A percentile compares a stretch with the other conserved stretches of the same genome.
Conservation (phyloP, 306 rosid genomes). For the Gastrolobium villosum region DNA sequence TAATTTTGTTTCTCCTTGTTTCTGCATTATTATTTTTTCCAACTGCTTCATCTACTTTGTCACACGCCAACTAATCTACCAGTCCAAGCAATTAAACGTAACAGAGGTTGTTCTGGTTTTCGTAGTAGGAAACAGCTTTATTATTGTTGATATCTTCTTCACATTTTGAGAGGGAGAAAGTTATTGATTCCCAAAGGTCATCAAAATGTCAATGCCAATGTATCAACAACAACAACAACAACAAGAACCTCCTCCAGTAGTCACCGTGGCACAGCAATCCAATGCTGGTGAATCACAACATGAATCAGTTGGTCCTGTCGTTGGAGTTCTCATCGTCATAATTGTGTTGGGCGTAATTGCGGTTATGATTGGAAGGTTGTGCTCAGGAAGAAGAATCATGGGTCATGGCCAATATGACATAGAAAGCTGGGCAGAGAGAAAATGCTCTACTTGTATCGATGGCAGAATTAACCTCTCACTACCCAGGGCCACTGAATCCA, state of each 20-base stretch:
- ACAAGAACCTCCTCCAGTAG: constrained; percentile 49
- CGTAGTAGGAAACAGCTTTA: background rate
- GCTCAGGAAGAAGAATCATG: constrained; percentile 69
- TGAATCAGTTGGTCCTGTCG: constrained; percentile 61
- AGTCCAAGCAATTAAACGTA: no score
- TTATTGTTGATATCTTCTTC: background rate
- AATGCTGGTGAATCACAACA: constrained; percentile 43
- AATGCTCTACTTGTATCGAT: constrained; percentile 84
- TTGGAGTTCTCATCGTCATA: constrained; percentile 58
- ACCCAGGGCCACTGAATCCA: constrained; percentile 42
- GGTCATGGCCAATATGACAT: constrained; percentile 78
- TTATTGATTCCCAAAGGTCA: background rate
- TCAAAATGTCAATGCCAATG: constrained; percentile 57
- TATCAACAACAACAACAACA: constrained; percentile 39
- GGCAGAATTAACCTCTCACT: constrained; percentile 64
- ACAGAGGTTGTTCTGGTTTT: no score
- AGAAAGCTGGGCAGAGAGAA: constrained; percentile 91
- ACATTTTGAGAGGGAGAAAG: background rate
- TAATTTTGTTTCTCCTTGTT: background rate
- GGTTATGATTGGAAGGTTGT: constrained; percentile 66
- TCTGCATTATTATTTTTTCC: background rate
- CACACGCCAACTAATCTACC: no score
- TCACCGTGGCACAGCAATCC: constrained; percentile 37
- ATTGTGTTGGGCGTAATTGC: constrained; percentile 59
- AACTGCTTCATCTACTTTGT: background rate